phyloP scores from a whole-genome alignment of 352 stramenopile genomes.

The Phytophthora constricta region DNA sequence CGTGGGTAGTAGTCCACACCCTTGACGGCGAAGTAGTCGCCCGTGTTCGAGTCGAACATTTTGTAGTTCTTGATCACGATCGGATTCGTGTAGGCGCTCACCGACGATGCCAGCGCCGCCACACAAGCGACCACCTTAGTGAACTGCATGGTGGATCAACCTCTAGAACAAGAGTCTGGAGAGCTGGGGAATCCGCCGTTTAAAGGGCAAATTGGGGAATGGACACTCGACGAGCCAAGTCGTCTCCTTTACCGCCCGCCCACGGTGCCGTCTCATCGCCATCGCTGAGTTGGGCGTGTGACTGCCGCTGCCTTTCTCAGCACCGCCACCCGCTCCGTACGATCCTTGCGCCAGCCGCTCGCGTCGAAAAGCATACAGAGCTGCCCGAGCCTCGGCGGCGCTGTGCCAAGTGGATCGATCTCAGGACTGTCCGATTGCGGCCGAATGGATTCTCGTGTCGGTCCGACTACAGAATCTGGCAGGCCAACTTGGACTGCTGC shows the following conservation, averaged over 20 bases:
- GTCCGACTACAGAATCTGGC: constrained; percentile 5
- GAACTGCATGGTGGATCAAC: constrained; percentile 27
- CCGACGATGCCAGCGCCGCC: constrained; percentile 21
- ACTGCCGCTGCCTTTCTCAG: constrained; percentile 31
- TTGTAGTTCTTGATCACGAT: constrained; percentile 66
- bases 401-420: constrained; percentile 26
- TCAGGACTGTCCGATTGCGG: constrained; percentile 29
- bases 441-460: constrained; percentile 29
- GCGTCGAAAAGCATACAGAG: neutral
- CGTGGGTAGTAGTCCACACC: constrained; percentile 88
- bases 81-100: constrained; percentile 46
- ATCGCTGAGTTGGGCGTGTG: constrained; percentile 30
- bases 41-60: constrained; percentile 75
- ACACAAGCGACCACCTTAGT: constrained; percentile 19
- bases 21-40: constrained; percentile 62
- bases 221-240: constrained; percentile 11
- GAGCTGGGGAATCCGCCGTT: constrained; percentile 20
- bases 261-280: neutral
- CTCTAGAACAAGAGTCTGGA: constrained; percentile 2
- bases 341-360: constrained; percentile 35
- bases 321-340: constrained; percentile 19
- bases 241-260: constrained; percentile 15
- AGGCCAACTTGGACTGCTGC: too few species aligned
- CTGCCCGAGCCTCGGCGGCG: neutral
- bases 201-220: constrained; percentile 39